These are phyloP conservation scores for Eucalyptus microcorys DNA, from an alignment of 345 rosid species.

Conservation along the genomic window DNA sequence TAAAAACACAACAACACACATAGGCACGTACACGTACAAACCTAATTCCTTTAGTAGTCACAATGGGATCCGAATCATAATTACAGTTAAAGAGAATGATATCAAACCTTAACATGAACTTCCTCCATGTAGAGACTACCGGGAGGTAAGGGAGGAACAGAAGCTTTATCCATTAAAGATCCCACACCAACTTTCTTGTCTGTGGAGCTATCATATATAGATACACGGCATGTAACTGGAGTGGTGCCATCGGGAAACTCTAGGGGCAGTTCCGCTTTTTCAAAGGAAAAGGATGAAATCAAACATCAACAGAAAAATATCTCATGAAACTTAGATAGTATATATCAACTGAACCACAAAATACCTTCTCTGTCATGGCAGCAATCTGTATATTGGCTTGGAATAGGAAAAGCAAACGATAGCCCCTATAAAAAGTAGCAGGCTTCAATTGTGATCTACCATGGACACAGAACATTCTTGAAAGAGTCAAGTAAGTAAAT, in stretches of 20 bases:
- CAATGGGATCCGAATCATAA: not conserved
- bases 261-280: constrained; percentile 75
- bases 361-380: constrained; percentile 81
- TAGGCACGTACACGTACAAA: not conserved
- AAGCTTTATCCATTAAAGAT: constrained; percentile 69
- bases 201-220: constrained; percentile 64
- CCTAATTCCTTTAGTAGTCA: not conserved
- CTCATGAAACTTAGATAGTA: not conserved
- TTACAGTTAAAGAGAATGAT: not conserved
- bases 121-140: constrained; percentile 97
- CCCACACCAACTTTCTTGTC: constrained; percentile 94
- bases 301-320: not conserved
- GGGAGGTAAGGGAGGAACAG: constrained; percentile 60
- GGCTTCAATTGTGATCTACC: not conserved
- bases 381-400: constrained; percentile 77
- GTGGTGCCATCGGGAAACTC: constrained; percentile 99
- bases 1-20: not conserved
- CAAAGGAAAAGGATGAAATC: not conserved
- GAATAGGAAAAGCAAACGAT: constrained; percentile 97
- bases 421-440: constrained; percentile 46
- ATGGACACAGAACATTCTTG: not conserved
- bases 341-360: not conserved
- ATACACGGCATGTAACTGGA: constrained; percentile 94
- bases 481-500: not conserved
- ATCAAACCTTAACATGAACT: constrained; percentile 72